Conservation (phyloP, 345 rosid genomes). For the Rhodomyrtus tomentosa region DNA sequence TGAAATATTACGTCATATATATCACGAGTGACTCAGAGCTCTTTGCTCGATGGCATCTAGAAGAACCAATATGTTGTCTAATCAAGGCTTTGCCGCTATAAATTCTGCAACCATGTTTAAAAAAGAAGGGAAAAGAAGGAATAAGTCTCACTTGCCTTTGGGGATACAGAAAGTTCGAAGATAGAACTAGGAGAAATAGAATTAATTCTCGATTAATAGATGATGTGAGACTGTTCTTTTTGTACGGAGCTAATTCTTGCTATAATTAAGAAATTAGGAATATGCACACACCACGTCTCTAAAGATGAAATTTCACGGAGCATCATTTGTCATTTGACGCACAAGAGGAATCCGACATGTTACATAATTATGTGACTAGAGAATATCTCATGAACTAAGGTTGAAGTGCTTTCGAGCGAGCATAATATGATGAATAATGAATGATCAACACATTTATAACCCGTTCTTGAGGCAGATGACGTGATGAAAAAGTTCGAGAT, state of each 20-base stretch:
- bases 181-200: no score
- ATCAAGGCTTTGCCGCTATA: no score
- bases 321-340: not conserved
- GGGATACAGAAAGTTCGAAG: no score
- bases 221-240: no score
- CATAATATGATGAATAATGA: not conserved
- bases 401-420: not conserved
- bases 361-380: not conserved
- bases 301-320: not conserved
- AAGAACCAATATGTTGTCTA: no score
- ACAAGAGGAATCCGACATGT: not conserved
- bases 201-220: no score
- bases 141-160: no score
- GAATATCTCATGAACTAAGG: not conserved
- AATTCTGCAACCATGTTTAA: no score
- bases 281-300: rapidly evolving
- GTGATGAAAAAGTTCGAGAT: not conserved
- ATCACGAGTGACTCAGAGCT: no score
- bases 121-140: no score
- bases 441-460: not conserved
- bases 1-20: no score
- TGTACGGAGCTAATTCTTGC: not conserved
- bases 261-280: not conserved
- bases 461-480: not conserved
- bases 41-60: no score